Evolutionary conservation across 257 asterid genomes (phyloP).

Genomic region (Solanum neorickii): DNA sequence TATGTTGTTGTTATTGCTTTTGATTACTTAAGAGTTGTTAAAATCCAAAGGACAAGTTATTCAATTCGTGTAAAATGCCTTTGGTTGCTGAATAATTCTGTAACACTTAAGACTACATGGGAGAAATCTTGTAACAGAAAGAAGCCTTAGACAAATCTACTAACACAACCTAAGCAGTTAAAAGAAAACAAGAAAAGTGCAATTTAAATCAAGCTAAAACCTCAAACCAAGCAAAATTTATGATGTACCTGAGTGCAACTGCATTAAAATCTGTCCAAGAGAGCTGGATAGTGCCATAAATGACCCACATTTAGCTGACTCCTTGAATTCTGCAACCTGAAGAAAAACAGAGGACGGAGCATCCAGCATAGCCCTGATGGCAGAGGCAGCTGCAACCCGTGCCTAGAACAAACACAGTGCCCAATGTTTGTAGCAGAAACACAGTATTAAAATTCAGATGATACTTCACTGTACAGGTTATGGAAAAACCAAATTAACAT

Average conservation of each 20-base stretch:
- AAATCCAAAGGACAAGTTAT: neutral
- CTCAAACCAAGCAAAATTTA: constrained; percentile 4
- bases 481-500: neutral
- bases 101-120: neutral
- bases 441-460: neutral
- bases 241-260: constrained; percentile 75
- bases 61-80: neutral
- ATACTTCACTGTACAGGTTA: neutral
- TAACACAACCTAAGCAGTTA: neutral
- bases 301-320: constrained; percentile 58
- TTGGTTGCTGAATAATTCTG: neutral
- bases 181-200: neutral
- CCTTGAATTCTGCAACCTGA: constrained; percentile 84
- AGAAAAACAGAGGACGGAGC: constrained; percentile 81
- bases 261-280: constrained; percentile 90
- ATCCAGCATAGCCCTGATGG: constrained; percentile 74
- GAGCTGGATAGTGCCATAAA: constrained; percentile 88
- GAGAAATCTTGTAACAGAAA: neutral
- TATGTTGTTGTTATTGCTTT: neutral
- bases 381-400: constrained; percentile 70
- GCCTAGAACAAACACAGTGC: constrained; percentile 32
- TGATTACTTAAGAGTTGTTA: neutral
- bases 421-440: constrained; percentile 1
- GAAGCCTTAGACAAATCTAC: neutral
- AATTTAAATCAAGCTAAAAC: neutral